Evolutionary conservation across 1,139 yeast genomes (phyloP), one percentile per base, ranked within the genome.

Genomic region (Debaryomycetaceae sp.): DNA sequence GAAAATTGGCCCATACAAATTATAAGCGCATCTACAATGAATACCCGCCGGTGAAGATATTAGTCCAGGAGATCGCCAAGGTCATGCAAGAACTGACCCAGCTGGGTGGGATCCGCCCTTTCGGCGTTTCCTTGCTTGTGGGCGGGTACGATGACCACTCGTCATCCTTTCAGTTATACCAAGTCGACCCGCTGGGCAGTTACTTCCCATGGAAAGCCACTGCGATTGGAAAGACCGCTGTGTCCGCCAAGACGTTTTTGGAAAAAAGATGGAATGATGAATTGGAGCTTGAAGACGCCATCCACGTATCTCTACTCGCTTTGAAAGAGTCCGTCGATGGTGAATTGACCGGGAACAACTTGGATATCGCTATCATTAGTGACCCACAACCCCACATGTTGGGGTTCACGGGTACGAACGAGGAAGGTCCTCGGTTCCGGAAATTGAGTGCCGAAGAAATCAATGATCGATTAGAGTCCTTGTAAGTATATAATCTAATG

Each of bases 171-270:
- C 85, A 83, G 49, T 67, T 92, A 38, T 92, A 90, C 55, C 98
- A 92, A 57, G 95, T 92, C 28, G 98, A 92, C 59, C 99, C 99
- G 4, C 81, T 95, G 4, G 99, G 99, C 11, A 78, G 95, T 31
- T 92, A 81, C 55, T 92, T 85, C 70, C 97, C 98, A n/a, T 92
- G 99, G 99, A 90, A 90, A 58, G 98, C 98, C 18, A 90, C 98
- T 4, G 97, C 98, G 18, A 90, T 92, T 45, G 99, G 99, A 38
- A 87, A 86, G 53, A 93, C 95, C 18, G 77, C 95, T 4, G 76
- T 77, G 25, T 81, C 93, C 6, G 98, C 98, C 22, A 90, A 92
- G 63, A 90, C 98, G 1, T 92, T 92, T 48, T 64, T 92, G 50
- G 98, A 92, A 53, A 92, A 92, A 62, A 78, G 98, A 60, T 92